These are phyloP conservation scores for Nectriaceae sp. DNA, from an alignment of 2,329 filamentous ascomycete species.

Conservation along the genomic window DNA sequence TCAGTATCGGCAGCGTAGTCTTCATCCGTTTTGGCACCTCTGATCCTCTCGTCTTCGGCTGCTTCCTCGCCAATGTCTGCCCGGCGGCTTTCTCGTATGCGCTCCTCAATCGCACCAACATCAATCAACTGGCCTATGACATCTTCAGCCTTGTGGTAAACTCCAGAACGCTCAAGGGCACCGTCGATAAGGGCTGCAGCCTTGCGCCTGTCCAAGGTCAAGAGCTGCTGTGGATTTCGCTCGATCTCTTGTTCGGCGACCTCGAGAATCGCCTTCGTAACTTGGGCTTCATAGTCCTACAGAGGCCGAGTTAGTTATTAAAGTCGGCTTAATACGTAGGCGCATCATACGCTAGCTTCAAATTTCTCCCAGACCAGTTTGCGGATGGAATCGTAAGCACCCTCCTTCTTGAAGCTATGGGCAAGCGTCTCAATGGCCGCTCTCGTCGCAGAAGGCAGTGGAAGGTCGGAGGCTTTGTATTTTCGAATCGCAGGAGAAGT, in stretches of 20 bases:
- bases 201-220: slow-evolving; percentile 73
- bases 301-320: not conserved
- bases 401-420: slow-evolving; percentile 85
- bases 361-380: slow-evolving; percentile 79
- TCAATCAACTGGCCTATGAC: slow-evolving; percentile 71
- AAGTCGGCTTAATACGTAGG: not conserved
- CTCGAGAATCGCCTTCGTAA: slow-evolving; percentile 67
- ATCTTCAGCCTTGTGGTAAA: slow-evolving; percentile 71
- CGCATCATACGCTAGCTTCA: slow-evolving; percentile 61
- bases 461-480: slow-evolving; percentile 74
- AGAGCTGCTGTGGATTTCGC: slow-evolving; percentile 68
- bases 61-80: slow-evolving; percentile 70
- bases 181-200: slow-evolving; percentile 77
- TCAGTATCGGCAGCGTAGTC: slow-evolving; percentile 71
- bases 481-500: slow-evolving; percentile 40
- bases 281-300: slow-evolving; percentile 69
- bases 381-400: slow-evolving; percentile 76
- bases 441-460: slow-evolving; percentile 71
- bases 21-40: slow-evolving; percentile 72
- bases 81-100: slow-evolving; percentile 68
- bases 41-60: slow-evolving; percentile 63
- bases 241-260: slow-evolving; percentile 75
- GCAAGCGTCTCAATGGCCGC: slow-evolving; percentile 73
- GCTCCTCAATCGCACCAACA: slow-evolving; percentile 65
- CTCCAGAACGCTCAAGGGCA: slow-evolving; percentile 72